phyloP scores from a whole-genome alignment of 306 rosid species.

The Vachellia collinsii region DNA sequence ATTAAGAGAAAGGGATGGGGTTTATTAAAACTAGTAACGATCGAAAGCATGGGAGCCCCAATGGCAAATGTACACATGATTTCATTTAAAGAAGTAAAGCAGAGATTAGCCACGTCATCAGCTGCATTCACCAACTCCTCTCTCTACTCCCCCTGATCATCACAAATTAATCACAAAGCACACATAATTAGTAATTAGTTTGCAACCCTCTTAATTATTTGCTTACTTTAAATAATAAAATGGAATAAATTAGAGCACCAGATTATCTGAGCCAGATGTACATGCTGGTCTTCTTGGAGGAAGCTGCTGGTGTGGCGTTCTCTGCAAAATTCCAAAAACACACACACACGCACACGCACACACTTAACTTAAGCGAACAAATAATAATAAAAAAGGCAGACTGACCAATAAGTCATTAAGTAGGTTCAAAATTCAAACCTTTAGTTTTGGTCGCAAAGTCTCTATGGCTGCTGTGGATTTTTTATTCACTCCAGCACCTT shows the following conservation, averaged over 20 bases:
- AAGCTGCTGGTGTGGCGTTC: conserved; percentile 88
- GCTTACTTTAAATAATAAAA: neutral
- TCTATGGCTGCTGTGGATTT: conserved; percentile 75
- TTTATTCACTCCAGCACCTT: conserved; percentile 80
- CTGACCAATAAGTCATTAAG: neutral
- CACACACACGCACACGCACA: no score
- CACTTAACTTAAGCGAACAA: neutral
- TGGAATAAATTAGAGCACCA: conserved; percentile 43
- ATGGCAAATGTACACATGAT: neutral
- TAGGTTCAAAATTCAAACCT: conserved; percentile 46
- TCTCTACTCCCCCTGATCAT: neutral
- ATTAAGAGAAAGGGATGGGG: neutral
- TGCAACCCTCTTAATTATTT: neutral
- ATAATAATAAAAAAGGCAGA: neutral
- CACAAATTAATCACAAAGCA: no score
- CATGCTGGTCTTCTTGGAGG: conserved; percentile 93
- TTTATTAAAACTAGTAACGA: neutral
- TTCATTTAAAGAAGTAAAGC: neutral
- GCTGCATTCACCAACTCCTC: neutral
- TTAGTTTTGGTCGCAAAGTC: conserved; percentile 75
- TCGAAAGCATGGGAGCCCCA: neutral
- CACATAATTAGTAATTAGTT: no score
- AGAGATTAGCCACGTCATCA: conserved; percentile 1
- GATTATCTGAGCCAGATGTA: conserved; percentile 63
- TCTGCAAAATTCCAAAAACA: conserved; percentile 42